These are phyloP conservation scores for Symbiodinium natans DNA, from an alignment of 73 alveolate genomes.

Conservation along the genomic window DNA sequence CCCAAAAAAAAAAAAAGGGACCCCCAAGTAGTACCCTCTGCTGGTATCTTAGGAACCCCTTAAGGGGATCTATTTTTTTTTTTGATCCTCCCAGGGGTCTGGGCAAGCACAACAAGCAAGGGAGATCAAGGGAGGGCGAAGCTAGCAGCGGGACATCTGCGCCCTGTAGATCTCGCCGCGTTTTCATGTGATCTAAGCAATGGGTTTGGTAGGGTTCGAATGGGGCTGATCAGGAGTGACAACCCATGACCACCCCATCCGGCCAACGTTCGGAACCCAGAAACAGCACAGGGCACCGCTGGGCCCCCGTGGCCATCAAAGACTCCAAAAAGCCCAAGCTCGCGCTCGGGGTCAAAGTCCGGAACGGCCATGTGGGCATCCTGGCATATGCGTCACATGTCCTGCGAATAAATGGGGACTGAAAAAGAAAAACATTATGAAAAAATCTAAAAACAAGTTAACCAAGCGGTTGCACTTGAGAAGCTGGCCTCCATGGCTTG, in stretches of 20 bases:
- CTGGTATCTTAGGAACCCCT: too few species aligned
- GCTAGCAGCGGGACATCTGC: too few species aligned
- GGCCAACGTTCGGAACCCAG: neutral
- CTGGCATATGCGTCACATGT: too few species aligned
- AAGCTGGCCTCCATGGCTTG: conserved; percentile 39
- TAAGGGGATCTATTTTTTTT: too few species aligned
- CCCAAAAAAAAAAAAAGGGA: neutral
- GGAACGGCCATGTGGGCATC: conserved; percentile 91
- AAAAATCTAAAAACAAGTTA: neutral
- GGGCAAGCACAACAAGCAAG: too few species aligned
- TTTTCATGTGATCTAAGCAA: neutral
- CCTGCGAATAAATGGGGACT: neutral
- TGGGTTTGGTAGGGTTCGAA: neutral
- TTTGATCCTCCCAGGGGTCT: too few species aligned
- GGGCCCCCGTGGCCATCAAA: conserved; percentile 88
- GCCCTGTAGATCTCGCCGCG: too few species aligned
- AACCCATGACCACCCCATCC: neutral
- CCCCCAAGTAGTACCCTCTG: too few species aligned
- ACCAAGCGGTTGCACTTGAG: neutral
- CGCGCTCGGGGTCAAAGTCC: conserved; percentile 73
- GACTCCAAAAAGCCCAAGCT: conserved; percentile 77
- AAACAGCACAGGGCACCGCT: conserved; percentile 17
- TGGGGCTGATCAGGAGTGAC: neutral
- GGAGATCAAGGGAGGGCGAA: too few species aligned
- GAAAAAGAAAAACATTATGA: neutral